Conservation (phyloP, 441 rosid genomes). For the Erodium texanum region DNA sequence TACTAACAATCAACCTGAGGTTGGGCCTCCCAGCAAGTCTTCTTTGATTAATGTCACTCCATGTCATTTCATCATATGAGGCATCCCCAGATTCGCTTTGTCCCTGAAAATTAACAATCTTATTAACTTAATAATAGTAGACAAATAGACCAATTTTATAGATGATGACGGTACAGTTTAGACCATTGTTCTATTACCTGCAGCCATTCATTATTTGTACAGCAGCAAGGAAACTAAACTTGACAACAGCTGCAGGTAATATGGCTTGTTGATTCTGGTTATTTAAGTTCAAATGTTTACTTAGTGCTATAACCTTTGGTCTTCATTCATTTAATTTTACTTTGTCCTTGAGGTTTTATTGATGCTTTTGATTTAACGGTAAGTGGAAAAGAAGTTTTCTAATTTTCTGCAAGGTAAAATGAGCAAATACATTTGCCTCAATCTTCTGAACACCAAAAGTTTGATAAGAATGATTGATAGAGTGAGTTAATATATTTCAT, state of each 20-base stretch:
- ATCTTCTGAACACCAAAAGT: neutral
- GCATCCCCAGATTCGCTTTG: slow-evolving; percentile 21
- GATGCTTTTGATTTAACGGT: neutral
- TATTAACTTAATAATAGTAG: neutral
- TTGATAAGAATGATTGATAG: neutral
- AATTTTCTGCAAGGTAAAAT: neutral
- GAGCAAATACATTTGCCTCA: neutral
- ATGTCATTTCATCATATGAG: slow-evolving; percentile 34
- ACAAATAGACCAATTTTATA: neutral
- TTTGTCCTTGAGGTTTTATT: neutral
- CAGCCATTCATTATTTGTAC: neutral
- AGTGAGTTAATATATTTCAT: neutral
- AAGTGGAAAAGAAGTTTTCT: neutral
- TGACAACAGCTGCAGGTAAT: neutral
- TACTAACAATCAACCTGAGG: slow-evolving; percentile 46
- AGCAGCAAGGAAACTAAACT: neutral
- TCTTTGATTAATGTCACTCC: slow-evolving; percentile 20
- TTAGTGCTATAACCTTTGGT: neutral
- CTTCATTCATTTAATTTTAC: neutral
- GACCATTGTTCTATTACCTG: too few relatives aligned
- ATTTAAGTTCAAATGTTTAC: neutral
- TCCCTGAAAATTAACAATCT: slow-evolving; percentile 29
- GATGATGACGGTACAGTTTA: neutral
- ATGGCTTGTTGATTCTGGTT: neutral
- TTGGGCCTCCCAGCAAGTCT: slow-evolving; percentile 40